A percentile compares a stretch with the other conserved stretches of the same genome.
Evolutionary conservation across 2,329 filamentous ascomycete species (phyloP).

Genomic region (Fusarium tupiense): DNA sequence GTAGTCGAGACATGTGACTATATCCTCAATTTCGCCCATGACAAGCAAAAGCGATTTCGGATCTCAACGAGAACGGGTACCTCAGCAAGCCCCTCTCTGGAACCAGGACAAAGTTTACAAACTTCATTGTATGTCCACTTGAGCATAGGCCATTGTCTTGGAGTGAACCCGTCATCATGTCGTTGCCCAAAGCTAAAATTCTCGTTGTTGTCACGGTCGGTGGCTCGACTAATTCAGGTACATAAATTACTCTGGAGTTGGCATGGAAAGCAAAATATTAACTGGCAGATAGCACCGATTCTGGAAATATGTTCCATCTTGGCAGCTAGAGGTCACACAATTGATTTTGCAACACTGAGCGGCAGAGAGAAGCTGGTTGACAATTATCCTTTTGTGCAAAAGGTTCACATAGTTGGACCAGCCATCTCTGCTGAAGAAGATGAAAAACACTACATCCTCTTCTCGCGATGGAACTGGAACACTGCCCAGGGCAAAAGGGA

Average conservation of each 20-base stretch:
- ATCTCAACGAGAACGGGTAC: not conserved
- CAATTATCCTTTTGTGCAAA: not conserved
- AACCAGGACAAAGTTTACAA: not conserved
- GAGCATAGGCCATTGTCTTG: no score
- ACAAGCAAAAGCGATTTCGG: no score
- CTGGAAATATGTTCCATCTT: not conserved
- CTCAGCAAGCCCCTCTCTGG: not conserved
- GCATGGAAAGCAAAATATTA: not conserved
- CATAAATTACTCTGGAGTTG: not conserved
- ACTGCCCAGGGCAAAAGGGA: not conserved
- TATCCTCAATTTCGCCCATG: not conserved
- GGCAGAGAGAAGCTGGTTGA: not conserved
- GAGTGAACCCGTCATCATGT: not conserved
- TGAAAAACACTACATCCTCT: not conserved
- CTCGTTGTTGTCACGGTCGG: not conserved
- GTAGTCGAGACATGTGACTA: not conserved
- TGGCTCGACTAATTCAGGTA: not conserved
- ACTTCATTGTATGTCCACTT: not conserved
- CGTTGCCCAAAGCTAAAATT: not conserved
- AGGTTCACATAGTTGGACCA: not conserved
- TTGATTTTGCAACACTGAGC: conserved; percentile 1
- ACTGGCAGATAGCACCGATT: not conserved
- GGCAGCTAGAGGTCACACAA: not conserved
- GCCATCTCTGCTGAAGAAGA: not conserved
- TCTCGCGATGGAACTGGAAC: conserved; percentile 3